These are phyloP conservation scores for Emericellopsis cladophorae DNA, from an alignment of 2,329 filamentous ascomycete genomes.

Conservation along the genomic window DNA sequence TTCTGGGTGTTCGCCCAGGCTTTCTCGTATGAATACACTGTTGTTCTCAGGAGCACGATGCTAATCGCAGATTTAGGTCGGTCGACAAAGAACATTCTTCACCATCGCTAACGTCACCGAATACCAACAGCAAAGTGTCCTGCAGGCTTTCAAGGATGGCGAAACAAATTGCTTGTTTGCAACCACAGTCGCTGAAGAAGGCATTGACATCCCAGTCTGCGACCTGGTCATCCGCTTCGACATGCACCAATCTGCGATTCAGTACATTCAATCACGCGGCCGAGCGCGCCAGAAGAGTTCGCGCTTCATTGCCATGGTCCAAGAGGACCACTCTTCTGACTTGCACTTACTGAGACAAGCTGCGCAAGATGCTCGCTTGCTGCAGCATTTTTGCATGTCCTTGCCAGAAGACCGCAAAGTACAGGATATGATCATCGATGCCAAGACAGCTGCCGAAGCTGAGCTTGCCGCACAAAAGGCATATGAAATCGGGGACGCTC, in stretches of 20 bases:
- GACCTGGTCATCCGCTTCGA: conserved; percentile 49
- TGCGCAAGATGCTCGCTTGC: conserved; percentile 43
- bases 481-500: conserved; percentile 49
- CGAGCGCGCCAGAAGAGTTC: conserved; percentile 38
- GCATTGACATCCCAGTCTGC: conserved; percentile 53
- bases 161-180: conserved; percentile 45
- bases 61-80: conserved; percentile 12
- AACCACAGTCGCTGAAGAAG: conserved; percentile 54
- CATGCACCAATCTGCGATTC: conserved; percentile 33
- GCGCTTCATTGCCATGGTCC: conserved; percentile 58
- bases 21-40: conserved; percentile 39
- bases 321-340: conserved; percentile 54
- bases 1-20: conserved; percentile 45
- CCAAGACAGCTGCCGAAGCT: conserved; percentile 4
- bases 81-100: conserved; percentile 3
- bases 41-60: not conserved
- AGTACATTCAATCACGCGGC: conserved; percentile 45
- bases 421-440: conserved; percentile 9
- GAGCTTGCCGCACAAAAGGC: conserved; percentile 25
- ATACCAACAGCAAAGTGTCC: conserved; percentile 16
- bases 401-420: conserved; percentile 61
- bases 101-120: not conserved
- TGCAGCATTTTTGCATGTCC: conserved; percentile 64
- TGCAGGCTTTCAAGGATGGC: conserved; percentile 36
- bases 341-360: conserved; percentile 43